Base-by-base conservation (phyloP, 1,139 yeast species). In the Yamadazyma kanchanaburiensis region DNA sequence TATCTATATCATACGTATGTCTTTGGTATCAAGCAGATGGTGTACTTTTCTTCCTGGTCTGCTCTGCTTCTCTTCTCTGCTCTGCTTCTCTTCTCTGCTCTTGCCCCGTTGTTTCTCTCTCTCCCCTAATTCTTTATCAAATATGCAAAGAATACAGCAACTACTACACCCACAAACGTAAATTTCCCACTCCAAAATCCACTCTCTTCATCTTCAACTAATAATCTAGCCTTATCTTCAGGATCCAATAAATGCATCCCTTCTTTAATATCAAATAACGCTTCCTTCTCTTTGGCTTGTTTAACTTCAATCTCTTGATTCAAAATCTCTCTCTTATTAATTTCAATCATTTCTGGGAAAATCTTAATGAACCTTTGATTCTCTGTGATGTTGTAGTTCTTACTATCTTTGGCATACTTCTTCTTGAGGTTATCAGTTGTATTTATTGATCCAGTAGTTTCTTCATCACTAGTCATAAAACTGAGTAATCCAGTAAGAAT, bases 401-500 rank as follows among this genome's bases (percentile, higher is more conserved):
- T 70, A 33, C 94, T 80, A 23, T 69, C 73, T 66, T 66, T 43
- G 7, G 71, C 67, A 32, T 61, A 53, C 34, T 53, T 58, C 21
- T 51, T 45, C 49, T 66, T 68, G 22, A 64, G 64, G 17, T 45
- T 45, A 21, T 61, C 67, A 26, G 60, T 58, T 21, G 70, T 59
- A 26, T 45, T 51, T 13, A 64, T 63, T 15, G 65, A 58, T 0
- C 71, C 71, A 2, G 70, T 60, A 22, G 71, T 64, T 19, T 46
- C 40, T 34, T 64, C 71, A 31, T 60, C 56, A n/a, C 43, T 89
- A 70, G 41, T 87, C 96, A 88, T 88, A 49, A 88, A 88, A 51
- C 95, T 84, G 41, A 88, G 60, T 28, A 88, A 61, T 0, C 96
- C 96, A 6, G 80, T 84, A 45, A 88, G 64, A 17, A 88, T 88